Evolutionary conservation across 2,329 filamentous ascomycete species (phyloP), one percentile per base, ranked within the genome.

Genomic region (Malbranchea zuffiana): DNA sequence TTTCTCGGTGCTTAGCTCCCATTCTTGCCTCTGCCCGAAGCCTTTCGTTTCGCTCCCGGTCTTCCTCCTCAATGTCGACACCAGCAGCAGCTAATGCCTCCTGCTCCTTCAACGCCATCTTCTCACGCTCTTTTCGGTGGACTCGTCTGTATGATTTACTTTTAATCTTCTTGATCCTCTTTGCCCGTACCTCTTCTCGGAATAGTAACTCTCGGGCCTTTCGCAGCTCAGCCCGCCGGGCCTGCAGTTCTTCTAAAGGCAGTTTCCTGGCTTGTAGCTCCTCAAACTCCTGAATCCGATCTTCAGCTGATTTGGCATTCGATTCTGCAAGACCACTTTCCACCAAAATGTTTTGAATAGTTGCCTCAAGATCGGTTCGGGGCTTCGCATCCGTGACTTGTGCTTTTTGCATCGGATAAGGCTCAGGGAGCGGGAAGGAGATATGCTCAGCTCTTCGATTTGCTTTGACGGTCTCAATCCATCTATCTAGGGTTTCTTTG

Each of bases 91-190:
- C 64, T 35, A 78, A 59, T 25, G 71, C 69, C 40, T 74, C 67
- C 37, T 67, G 65, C 46, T 80, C 74, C 32, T 69, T 62, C 42
- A 74, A 63, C 33, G 72, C 68, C 41, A 72, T 53, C 44, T 68
- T 69, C 54, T 80, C 74, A 10, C 75, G 68, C 54, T 82, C 82
- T 55, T 81, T 94, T 24, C 88, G 78, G 60, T 96, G 88, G 10
- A 96, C 80, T 29, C 87, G 80, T 38, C 88, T 82, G 56, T 93
- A 98, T 0, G 86, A 75, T 60, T 95, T 98, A 56, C 83, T 92
- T 70, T 98, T 98, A 65, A 98, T 98, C 68, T 96, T 96, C 66
- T 95, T 94, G 62, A 98, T 85, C 16, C 90, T 80, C 62, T 87
- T 92, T 5, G 86, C 75, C 39, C 86, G 80, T 28, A 86, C 79